phyloP scores from a whole-genome alignment of 192 early-diverging fungal species.

The Coemansia sp. region DNA sequence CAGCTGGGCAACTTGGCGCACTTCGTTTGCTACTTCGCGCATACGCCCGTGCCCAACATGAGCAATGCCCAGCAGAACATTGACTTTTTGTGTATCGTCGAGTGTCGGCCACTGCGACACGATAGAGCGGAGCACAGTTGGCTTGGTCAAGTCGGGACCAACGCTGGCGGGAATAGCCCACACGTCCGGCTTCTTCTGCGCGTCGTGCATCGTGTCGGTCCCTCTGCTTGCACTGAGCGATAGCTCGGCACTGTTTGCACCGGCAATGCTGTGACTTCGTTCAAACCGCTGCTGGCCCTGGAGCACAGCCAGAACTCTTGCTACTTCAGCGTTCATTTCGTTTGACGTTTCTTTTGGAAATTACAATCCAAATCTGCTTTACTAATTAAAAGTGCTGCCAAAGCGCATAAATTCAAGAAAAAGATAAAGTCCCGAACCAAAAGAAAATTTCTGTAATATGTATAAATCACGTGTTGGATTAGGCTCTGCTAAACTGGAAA shows the following conservation, averaged over 20 bases:
- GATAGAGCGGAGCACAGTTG: constrained; percentile 12
- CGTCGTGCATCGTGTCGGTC: not conserved
- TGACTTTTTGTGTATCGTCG: constrained; percentile 45
- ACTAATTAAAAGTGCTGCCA: not conserved
- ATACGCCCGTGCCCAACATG: constrained; percentile 37
- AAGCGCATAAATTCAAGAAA: not conserved
- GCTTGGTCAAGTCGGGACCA: constrained; percentile 35
- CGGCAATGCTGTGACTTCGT: not conserved
- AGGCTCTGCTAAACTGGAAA: not conserved
- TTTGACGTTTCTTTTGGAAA: not conserved
- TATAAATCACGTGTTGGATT: not conserved
- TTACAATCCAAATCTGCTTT: not conserved
- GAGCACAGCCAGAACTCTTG: not conserved
- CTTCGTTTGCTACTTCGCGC: constrained; percentile 17
- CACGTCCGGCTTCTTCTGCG: constrained; percentile 10
- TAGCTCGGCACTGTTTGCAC: not conserved
- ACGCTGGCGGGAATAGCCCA: constrained; percentile 42
- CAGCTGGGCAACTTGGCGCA: constrained; percentile 18
- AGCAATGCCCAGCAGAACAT: constrained; percentile 36
- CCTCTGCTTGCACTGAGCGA: not conserved
- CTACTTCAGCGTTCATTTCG: not conserved
- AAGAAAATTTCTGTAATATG: constrained; percentile 2
- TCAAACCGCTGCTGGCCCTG: not conserved
- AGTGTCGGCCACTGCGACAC: constrained; percentile 29
- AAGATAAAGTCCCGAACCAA: not conserved